Evolutionary conservation across 139 green algal species (phyloP).

Genomic region (Desmodesmus armatus): DNA sequence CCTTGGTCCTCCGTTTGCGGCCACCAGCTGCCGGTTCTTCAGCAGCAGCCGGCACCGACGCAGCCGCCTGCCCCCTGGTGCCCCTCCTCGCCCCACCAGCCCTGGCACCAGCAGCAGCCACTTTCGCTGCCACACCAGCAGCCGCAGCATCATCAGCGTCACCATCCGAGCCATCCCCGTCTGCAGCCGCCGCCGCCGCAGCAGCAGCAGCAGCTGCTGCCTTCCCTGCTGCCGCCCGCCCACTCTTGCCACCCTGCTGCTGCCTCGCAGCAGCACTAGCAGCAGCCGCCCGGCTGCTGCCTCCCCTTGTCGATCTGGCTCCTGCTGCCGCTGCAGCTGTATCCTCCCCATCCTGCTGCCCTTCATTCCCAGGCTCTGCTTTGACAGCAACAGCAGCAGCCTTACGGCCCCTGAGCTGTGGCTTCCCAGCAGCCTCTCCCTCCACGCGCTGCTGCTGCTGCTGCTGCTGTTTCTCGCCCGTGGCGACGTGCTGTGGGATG

Average conservation of each 20-base stretch:
- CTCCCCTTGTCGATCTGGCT: not conserved
- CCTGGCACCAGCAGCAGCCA: not conserved
- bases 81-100: too few relatives aligned
- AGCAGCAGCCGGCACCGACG: too few relatives aligned
- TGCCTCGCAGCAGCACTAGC: not conserved
- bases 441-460: not conserved
- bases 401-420: too few relatives aligned
- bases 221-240: not conserved
- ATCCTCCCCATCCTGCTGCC: not conserved
- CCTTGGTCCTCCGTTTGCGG: too few relatives aligned
- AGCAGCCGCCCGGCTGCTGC: not conserved
- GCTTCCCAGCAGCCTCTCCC: not conserved
- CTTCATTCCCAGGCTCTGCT: not conserved
- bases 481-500: conserved; percentile 32
- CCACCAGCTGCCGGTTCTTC: too few relatives aligned
- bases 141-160: not conserved
- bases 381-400: not conserved
- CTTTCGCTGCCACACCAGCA: not conserved
- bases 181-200: not conserved
- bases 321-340: not conserved
- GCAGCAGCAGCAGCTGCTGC: not conserved
- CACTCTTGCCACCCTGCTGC: too few relatives aligned
- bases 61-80: too few relatives aligned
- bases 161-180: not conserved
- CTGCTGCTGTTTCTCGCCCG: conserved; percentile 32